Evolutionary conservation across 257 asterid genomes (phyloP), one percentile per base, ranked within the genome.

Genomic region (Primulina huaijiensis): DNA sequence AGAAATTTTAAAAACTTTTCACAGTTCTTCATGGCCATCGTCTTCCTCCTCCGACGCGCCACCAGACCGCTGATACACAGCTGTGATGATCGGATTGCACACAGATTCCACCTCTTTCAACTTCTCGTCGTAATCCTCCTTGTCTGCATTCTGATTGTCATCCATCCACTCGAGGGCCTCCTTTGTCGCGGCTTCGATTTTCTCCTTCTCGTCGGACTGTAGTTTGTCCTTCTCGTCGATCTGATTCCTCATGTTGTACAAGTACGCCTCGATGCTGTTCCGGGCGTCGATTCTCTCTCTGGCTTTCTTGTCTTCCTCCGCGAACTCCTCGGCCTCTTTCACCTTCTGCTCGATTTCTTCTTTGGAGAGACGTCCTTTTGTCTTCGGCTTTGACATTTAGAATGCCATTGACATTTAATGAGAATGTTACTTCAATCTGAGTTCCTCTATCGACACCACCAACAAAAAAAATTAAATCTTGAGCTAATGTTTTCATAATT

Each of bases 61-160:
- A 2, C 90, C 97, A 0, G 92, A 79, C 64, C 92, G 86, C 82
- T 85, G 92, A 77, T 88, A 90, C 52, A 90, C 92, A 6, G 90
- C 86, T 1, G 86, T 76, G 46, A 90, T 64, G 56, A 90, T 79
- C 0, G 97, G 97, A 62, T 90, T 88, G 74, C 97, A 90, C 16
- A 83, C 87, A 0, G 87, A 87, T 63, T 90, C 97, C 0, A 90
- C 90, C 77, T 90, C 97, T 81, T 86, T 88, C 43, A 88, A 71
- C 88, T 88, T 88, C 70, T 90, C 93, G 0, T 88, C 93, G 2
- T 75, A 88, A 20, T 90, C 95, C 68, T 88, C 97, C 83, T 90
- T 88, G 82, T 90, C 97, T 2, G 90, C 90, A 0, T n/a, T 85
- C 80, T 87, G 92, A 58, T 85, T 91, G 7, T 87, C 96, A 6